These are phyloP conservation scores for Solanum ossicruentum DNA, from an alignment of 257 asterid species.

Conservation along the genomic window DNA sequence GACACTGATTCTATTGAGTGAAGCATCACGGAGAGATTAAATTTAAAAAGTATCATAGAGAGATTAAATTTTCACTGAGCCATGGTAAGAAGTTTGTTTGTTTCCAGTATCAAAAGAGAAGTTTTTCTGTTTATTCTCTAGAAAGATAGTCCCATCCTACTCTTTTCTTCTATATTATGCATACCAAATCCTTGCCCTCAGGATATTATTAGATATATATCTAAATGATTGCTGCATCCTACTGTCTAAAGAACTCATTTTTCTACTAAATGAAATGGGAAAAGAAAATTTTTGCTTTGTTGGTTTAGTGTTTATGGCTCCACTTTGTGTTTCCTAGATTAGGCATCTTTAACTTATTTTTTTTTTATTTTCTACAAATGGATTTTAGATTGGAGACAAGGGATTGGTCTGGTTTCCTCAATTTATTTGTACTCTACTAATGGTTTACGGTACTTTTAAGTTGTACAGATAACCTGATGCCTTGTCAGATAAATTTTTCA, in stretches of 20 bases:
- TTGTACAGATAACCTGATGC: neutral
- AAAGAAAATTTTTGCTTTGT: neutral
- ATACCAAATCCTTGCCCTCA: neutral
- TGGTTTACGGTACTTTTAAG: neutral
- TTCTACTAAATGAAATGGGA: too few relatives aligned
- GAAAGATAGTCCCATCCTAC: neutral
- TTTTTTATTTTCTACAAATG: neutral
- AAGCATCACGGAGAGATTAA: neutral
- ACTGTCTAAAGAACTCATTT: too few relatives aligned
- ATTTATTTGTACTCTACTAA: neutral
- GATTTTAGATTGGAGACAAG: neutral
- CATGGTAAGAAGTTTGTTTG: neutral
- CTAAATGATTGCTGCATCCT: neutral
- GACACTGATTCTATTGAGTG: neutral
- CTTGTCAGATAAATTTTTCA: neutral
- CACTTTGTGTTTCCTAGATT: neutral
- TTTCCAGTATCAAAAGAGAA: neutral
- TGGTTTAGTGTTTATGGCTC: neutral
- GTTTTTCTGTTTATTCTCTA: neutral
- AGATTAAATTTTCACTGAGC: neutral
- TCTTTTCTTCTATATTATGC: neutral
- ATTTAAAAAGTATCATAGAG: neutral
- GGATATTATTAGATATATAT: neutral
- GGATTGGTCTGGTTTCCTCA: neutral
- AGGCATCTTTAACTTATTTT: neutral